A percentile compares a stretch with the other conserved stretches of the same genome.
Conservation (phyloP, 768 basidiomycete species). For the Suillus weaverae region DNA sequence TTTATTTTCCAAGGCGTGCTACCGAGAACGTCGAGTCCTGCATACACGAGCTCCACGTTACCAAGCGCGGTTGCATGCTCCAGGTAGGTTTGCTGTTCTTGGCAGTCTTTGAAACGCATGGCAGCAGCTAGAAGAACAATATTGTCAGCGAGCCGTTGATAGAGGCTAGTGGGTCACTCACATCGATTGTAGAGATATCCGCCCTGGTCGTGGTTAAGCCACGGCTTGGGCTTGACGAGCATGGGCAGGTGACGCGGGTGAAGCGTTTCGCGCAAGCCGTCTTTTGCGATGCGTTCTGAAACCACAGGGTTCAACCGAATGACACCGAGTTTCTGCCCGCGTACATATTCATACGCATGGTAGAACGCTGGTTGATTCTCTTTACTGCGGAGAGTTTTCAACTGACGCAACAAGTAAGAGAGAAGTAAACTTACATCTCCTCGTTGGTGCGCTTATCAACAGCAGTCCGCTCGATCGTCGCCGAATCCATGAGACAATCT, state of each 20-base stretch:
- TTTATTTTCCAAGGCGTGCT: conserved; percentile 92
- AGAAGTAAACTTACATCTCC: conserved; percentile 48
- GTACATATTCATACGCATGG: conserved; percentile 89
- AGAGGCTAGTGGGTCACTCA: conserved; percentile 33
- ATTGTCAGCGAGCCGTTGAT: conserved; percentile 5
- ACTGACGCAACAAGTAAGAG: conserved; percentile 2
- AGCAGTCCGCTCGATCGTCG: conserved; percentile 66
- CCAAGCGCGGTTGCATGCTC: conserved; percentile 69
- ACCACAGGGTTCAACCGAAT: conserved; percentile 85
- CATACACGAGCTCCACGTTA: conserved; percentile 81
- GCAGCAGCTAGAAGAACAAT: conserved; percentile 46
- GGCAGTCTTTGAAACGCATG: conserved; percentile 92
- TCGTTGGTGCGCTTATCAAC: conserved; percentile 60
- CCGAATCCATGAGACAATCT: conserved; percentile 81
- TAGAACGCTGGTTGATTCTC: conserved; percentile 90
- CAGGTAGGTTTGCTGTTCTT: conserved; percentile 82
- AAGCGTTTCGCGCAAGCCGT: conserved; percentile 65
- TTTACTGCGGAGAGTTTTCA: conserved; percentile 40
- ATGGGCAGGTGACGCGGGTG: conserved; percentile 96
- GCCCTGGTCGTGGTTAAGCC: conserved; percentile 75
- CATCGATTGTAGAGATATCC: conserved; percentile 81
- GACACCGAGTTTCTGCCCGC: conserved; percentile 92
- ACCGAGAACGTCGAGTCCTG: conserved; percentile 87
- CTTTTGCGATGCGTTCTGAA: conserved; percentile 72
- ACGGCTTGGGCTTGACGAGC: conserved; percentile 88